Evolutionary conservation across 2,329 filamentous ascomycete genomes (phyloP), one percentile per base, ranked within the genome.

Genomic region (Ophiostoma australiae): DNA sequence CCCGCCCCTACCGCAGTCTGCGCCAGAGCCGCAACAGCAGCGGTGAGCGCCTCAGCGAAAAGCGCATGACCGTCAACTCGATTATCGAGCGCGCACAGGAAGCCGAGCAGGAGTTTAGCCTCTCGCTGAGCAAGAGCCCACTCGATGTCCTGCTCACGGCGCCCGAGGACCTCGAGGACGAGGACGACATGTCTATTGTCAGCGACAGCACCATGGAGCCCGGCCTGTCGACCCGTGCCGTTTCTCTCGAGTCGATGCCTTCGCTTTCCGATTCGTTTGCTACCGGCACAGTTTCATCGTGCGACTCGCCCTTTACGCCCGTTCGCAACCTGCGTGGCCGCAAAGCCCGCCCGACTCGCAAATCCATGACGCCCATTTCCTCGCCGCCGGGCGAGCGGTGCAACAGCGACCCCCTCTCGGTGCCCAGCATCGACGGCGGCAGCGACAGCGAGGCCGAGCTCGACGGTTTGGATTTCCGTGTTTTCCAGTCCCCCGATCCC

Each of bases 211-310:
- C 81, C 4, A 85, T 84, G 31, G 84, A 84, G 33, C 87, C 84
- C 10, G 78, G 82, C 23, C 77, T 86, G 67, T 88, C 85, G 3
- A 84, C 81, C 1, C 83, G 86, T 69, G 86, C 86, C 1, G 80
- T 84, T 8, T 90, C 87, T 13, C 80, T 85, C 69, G 87, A 89
- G 72, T 90, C 87, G 2, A 82, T 89, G 72, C 87, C 87, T 1
- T 90, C 87, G 0, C 78, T 90, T 8, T 82, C 82, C 63, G 84
- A 84, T 66, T 89, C 87, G 0, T 81, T 84, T 68, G 81, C 80
- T 7, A 86, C 84, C 7, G 84, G 85, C 68, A 77, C 80, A 0
- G 74, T 83, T 3, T 83, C 84, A 1, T 86, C 85, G 5, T 67
- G 66, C 39, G 66, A 67, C 63, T 82, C 83, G n/a, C 84, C 85